Evolutionary conservation across 129 eudicot genomes (phyloP).

Genomic region (Deinandra increscens): DNA sequence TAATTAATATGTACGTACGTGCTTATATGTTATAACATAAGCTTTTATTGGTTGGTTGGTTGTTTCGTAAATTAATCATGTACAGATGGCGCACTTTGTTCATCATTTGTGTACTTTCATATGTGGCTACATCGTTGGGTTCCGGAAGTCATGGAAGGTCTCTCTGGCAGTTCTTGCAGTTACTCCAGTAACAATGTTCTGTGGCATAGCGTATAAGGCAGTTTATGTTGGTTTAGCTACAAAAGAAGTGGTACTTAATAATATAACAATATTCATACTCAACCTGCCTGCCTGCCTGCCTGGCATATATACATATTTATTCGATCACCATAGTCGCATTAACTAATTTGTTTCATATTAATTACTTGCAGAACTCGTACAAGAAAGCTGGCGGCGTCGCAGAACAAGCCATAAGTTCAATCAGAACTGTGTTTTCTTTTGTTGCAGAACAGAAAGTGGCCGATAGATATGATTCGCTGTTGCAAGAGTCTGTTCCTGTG

Average conservation of each 20-base stretch:
- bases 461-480: constrained; percentile 45
- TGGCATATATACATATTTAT: too few species aligned
- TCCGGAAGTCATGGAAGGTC: constrained; percentile 59
- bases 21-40: background rate
- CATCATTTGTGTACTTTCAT: constrained; percentile 79
- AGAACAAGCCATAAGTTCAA: constrained; percentile 79
- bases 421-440: constrained; percentile 78
- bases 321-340: too few species aligned
- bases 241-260: constrained; percentile 72
- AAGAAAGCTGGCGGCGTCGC: constrained; percentile 73
- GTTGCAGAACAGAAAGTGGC: constrained; percentile 67
- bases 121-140: constrained; percentile 69
- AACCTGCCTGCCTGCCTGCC: too few species aligned
- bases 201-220: constrained; percentile 80
- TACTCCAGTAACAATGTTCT: constrained; percentile 80
- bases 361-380: constrained; percentile 51
- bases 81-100: constrained; percentile 77
- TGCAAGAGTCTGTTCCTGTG: constrained; percentile 54
- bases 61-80: constrained; percentile 7
- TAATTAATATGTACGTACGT: too few species aligned
- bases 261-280: background rate
- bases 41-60: background rate
- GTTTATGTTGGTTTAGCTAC: constrained; percentile 72
- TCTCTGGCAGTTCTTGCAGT: constrained; percentile 75
- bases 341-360: too few species aligned